Percentiles rank a stretch among this genome's conserved stretches.
Conservation (phyloP, 495 filamentous ascomycete species). For the Achaetomiella virescens region DNA sequence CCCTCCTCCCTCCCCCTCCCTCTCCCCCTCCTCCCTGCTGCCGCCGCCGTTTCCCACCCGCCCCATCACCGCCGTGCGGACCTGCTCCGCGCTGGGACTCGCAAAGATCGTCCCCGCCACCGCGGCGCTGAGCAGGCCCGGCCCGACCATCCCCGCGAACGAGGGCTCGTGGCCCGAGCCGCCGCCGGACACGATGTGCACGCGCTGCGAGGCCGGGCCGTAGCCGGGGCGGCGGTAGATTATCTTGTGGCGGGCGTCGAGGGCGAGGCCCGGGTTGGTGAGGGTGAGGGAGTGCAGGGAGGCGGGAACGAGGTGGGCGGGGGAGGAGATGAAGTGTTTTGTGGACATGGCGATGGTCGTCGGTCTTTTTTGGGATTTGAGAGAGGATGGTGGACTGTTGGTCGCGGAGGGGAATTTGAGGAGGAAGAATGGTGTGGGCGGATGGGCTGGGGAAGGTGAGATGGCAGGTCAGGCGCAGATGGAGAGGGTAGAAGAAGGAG, state of each 20-base stretch:
- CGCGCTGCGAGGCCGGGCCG: conserved; percentile 36
- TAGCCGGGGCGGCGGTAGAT: conserved; percentile 63
- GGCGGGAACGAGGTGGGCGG: conserved; percentile 68
- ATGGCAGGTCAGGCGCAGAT: too few relatives aligned
- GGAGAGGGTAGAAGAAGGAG: too few relatives aligned
- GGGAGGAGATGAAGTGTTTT: conserved; percentile 92
- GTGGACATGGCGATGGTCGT: conserved; percentile 46
- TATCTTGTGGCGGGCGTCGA: conserved; percentile 79
- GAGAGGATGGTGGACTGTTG: too few relatives aligned
- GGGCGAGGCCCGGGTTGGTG: conserved; percentile 77
- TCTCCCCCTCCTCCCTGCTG: neutral
- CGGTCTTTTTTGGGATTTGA: too few relatives aligned
- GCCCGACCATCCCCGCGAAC: conserved; percentile 63
- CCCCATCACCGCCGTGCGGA: conserved; percentile 67
- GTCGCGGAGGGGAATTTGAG: too few relatives aligned
- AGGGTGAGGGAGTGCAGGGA: conserved; percentile 72
- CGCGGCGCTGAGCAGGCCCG: conserved; percentile 74
- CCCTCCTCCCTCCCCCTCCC: conserved; percentile 34
- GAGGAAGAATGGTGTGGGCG: neutral
- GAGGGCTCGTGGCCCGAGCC: conserved; percentile 91
- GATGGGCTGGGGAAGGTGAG: neutral
- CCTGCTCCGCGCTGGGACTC: conserved; percentile 78
- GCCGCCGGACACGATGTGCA: conserved; percentile 82
- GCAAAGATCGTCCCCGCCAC: conserved; percentile 95
- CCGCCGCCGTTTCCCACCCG: conserved; percentile 50